Base-by-base conservation (phyloP, 805 yeast species). In the Lipomyces sp. region DNA sequence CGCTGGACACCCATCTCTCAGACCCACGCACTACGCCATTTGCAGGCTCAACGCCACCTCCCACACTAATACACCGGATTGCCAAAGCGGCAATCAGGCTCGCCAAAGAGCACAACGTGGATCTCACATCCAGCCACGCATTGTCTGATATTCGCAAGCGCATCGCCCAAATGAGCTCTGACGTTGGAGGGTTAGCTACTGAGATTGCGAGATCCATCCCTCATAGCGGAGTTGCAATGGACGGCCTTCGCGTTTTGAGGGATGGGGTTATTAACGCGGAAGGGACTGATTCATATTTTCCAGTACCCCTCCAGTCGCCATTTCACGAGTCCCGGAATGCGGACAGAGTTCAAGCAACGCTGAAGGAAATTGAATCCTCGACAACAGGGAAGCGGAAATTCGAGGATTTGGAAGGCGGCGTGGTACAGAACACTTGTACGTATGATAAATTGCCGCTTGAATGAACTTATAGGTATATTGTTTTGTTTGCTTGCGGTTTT, bases 1-100 rank as follows among this genome's bases (percentile, higher is more conserved):
- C 69, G n/a, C 57, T 65, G 18, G 62, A 62, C 29, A 30, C 32
- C 4, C 65, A 65, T 29, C 54, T 65, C 11, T 57, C 53, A 34
- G 69, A 65, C 48, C 69, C 69, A 3, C 57, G 64, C 15, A 56
- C 62, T 24, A 64, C 69, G 7, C 69, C 69, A 1, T 65, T 65
- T 39, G 66, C 57, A 0, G 69, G 69, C 11, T 11, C 56, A 1
- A 56, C 58, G 5, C 69, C 69, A 4, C 69, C 69, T 13, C 57
- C 69, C 29, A 50, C 48, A 2, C 45, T 65, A 1, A 55, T 62
- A 2, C 65, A 56, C 53, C 57, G 62, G 11, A 65, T 65, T 34
- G 65, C 64, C 10, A 59, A 59, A 37, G 53, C 59, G 3, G 64
- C 69, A 1, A 51, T 55, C 29, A 56, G 29, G 42, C 32, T 60